Evolutionary conservation across 2,329 filamentous ascomycete genomes (phyloP).

Genomic region (Decorospora gaudefroyi): DNA sequence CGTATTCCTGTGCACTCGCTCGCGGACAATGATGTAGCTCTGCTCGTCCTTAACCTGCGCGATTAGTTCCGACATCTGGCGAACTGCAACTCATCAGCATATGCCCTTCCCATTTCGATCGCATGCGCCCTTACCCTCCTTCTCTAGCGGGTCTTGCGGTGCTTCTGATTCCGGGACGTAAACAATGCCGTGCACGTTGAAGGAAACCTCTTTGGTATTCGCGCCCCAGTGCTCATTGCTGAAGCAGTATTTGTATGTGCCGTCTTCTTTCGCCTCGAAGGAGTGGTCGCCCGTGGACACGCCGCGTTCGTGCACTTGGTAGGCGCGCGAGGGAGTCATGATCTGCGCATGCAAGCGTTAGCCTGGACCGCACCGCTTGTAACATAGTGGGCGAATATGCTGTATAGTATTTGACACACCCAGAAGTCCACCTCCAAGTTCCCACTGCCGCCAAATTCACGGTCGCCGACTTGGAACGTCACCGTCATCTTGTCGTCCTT

Average conservation of each 20-base stretch:
- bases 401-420: conserved; percentile 59
- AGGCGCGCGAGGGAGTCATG: conserved; percentile 73
- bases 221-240: conserved; percentile 98
- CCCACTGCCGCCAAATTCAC: conserved; percentile 91
- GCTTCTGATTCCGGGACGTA: conserved; percentile 90
- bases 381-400: too few relatives aligned
- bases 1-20: conserved; percentile 96
- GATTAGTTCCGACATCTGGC: conserved; percentile 80
- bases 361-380: conserved; percentile 5
- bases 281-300: conserved; percentile 91
- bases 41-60: conserved; percentile 97
- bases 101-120: fast-evolving
- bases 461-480: conserved; percentile 95
- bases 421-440: conserved; percentile 98
- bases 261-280: conserved; percentile 82
- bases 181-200: conserved; percentile 98
- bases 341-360: conserved; percentile 58
- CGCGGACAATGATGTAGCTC: conserved; percentile 91
- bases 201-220: conserved; percentile 95
- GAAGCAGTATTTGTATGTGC: conserved; percentile 96
- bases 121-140: conserved; percentile 68
- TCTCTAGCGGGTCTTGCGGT: conserved; percentile 84
- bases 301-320: conserved; percentile 78
- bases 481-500: conserved; percentile 98
- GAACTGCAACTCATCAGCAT: conserved; percentile 62